Evolutionary conservation across 2,329 filamentous ascomycete genomes (phyloP), one percentile per base, ranked within the genome.

Genomic region (Verticillium tricorpus): DNA sequence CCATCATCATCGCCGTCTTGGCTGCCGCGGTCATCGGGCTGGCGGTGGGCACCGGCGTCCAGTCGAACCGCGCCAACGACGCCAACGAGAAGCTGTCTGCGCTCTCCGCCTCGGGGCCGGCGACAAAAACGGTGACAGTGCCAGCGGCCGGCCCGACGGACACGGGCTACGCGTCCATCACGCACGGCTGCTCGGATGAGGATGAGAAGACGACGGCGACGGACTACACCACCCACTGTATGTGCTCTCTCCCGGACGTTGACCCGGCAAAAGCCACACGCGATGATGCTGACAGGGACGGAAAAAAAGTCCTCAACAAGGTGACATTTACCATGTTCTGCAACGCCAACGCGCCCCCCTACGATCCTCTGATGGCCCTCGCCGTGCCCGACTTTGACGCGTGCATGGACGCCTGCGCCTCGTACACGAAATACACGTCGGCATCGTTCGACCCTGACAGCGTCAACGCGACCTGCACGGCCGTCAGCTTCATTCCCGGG

Each of bases 331-430:
- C 70, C 32, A 75, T 80, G 60, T 76, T 75, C 67, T 81, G 79
- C 73, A 78, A 80, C 63, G 71, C 67, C 32, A 76, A 82, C 63
- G 71, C 78, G 4, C 40, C 40, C 1, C 69, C 73, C 3, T 73
- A 74, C 56, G 19, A 62, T 0, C 74, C 77, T 1, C 61, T 82
- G 2, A 69, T 74, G 60, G 75, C 75, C 0, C 68, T 82, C 8
- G 82, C 81, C 66, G 73, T 76, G 6, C 70, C 73, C 58, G 72
- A 75, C 65, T 79, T 82, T 56, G 69, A 74, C 67, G 73, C 74
- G 32, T 82, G 80, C 69, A 80, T 82, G 67, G 79, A 82, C 64
- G 78, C 79, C 11, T 82, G 80, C 69, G 76, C 77, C 9, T 72
- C 73, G 4, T 82, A 61, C 45, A 58, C 57, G 22, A 35, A 22